Conservation (phyloP, 148 eudicot species). For the Simmondsia chinensis region DNA sequence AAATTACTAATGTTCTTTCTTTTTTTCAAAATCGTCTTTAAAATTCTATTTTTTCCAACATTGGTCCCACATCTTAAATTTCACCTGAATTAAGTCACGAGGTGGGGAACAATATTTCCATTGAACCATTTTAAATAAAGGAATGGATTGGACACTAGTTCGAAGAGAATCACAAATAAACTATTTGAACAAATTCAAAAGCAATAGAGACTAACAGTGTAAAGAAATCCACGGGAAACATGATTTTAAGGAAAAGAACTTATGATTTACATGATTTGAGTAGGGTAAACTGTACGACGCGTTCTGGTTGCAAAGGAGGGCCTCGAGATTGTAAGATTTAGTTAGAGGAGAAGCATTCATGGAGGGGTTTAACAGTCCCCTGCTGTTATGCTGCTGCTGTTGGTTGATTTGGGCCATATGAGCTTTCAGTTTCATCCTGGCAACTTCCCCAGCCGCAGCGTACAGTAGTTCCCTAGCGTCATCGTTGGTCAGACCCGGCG, state of each 20-base stretch:
- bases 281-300: constrained; percentile 5
- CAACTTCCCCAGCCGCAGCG: constrained; percentile 48
- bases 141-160: too few species aligned
- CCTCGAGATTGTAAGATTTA: background rate
- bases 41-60: too few species aligned
- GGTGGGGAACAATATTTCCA: too few species aligned
- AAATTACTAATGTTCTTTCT: too few species aligned
- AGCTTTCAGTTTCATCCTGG: constrained; percentile 34
- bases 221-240: background rate
- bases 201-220: background rate
- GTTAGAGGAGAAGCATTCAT: constrained; percentile 2
- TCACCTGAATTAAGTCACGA: too few species aligned
- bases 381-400: constrained; percentile 2
- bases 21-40: too few species aligned
- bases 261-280: constrained; percentile 9
- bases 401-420: constrained; percentile 21
- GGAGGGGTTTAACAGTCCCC: constrained; percentile 5
- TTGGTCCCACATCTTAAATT: too few species aligned
- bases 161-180: too few species aligned
- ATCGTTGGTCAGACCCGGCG: constrained; percentile 15
- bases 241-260: background rate
- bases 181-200: background rate
- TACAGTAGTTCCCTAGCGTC: constrained; percentile 43
- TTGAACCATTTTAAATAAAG: too few species aligned
- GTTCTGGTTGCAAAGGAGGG: constrained; percentile 5